Evolutionary conservation across 2,329 filamentous ascomycete genomes (phyloP), one percentile per base, ranked within the genome.

Genomic region (Rhynchosporium agropyri): DNA sequence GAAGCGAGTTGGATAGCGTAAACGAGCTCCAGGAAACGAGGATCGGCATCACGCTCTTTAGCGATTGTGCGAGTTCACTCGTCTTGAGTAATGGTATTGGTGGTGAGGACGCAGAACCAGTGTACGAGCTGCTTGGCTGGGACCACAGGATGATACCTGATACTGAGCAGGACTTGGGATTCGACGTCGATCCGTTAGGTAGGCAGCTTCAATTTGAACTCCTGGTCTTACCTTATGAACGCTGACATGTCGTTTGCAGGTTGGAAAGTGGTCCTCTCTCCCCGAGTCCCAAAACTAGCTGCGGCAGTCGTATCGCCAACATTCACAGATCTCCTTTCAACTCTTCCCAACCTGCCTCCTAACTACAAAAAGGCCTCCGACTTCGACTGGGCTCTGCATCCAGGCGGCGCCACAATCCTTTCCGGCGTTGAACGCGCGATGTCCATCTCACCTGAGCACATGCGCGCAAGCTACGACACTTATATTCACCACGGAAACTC

Each of bases 301-400:
- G 77, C 79, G 8, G 73, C 77, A 7, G 78, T 80, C 1, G 80
- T 89, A 8, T 74, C 75, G 1, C 80, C 83, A 3, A 79, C 83
- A 4, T 89, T 88, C 69, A 69, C 76, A 15, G 78, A 83, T 31
- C 79, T 89, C 13, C 71, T 87, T 38, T 74, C 79, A 5, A 80
- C 79, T 7, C 72, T 83, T 28, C 75, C 70, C 60, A 71, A 76
- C 0, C 74, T 85, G 2, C 81, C 83, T 0, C 70, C 73, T 4
- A 69, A 74, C 7, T 82, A 81, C 68, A 71, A 74, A n/a, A 67
- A 73, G 0, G 78, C 87, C 0, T 73, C 78, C 0, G 83, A 88
- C 63, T 89, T 89, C 67, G 88, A 91, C 77, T 91, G 88, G 88
- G 88, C 87, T 0, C 82, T 91, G 72, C 88, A 91, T 68, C 88